Percentiles rank a stretch among this genome's conserved stretches.
Conservation (phyloP, 768 basidiomycete genomes). For the Leccinum ochraceum region DNA sequence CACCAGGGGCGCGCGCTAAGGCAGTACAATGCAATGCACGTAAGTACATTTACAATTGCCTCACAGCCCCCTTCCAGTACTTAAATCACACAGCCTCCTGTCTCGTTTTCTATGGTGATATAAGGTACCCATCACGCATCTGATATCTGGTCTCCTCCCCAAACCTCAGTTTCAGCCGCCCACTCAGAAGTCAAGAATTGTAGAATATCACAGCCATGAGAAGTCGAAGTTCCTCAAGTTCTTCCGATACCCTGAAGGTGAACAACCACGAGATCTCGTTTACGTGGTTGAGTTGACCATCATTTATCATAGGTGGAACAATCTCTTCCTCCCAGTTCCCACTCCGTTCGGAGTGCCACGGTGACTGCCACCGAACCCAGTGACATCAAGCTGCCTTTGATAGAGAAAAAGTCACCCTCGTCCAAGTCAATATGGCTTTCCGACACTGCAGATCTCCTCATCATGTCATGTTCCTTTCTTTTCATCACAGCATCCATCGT, state of each 20-base stretch:
- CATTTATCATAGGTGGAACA: background rate
- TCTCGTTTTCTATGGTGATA: background rate
- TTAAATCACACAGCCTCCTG: background rate
- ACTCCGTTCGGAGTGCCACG: background rate
- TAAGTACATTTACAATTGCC: background rate
- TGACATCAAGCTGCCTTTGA: background rate
- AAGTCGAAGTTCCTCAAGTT: background rate
- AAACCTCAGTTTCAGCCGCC: background rate
- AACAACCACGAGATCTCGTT: background rate
- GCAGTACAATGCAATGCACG: background rate
- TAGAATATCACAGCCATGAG: background rate
- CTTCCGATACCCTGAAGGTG: constrained; percentile 1
- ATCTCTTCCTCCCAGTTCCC: background rate
- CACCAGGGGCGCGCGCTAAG: background rate
- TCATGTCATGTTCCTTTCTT: constrained; percentile 9
- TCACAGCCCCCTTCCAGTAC: background rate
- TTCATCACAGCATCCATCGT: constrained; percentile 4
- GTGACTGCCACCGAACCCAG: background rate
- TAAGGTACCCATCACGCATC: background rate
- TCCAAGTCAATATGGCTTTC: background rate
- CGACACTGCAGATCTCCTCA: constrained; percentile 10
- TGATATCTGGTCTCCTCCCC: background rate
- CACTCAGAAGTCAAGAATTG: no score
- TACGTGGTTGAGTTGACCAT: background rate
- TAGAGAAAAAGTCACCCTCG: background rate